phyloP scores from a whole-genome alignment of 305 asterid species.

The Fraxinus nigra region DNA sequence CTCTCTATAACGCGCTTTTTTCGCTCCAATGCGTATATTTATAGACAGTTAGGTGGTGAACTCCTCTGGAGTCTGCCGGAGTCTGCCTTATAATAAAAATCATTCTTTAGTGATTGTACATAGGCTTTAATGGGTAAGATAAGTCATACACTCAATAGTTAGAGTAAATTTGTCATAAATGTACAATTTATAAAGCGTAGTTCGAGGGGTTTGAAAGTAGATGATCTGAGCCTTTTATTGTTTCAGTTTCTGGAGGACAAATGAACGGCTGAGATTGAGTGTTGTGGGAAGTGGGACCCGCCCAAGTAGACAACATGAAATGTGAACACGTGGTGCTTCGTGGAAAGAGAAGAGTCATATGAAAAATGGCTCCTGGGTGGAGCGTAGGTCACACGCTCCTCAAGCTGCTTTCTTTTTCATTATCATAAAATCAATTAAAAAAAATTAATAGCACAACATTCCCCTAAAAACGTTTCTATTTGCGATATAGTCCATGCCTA shows the following conservation, averaged over 20 bases:
- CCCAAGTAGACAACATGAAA: background rate
- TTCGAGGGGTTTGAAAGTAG: constrained; percentile 5
- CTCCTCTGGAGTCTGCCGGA: constrained; percentile 27
- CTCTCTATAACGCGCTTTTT: constrained; percentile 38
- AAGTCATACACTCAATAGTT: background rate
- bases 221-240: constrained; percentile 27
- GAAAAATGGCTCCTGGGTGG: constrained; percentile 38
- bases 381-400: constrained; percentile 36
- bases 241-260: constrained; percentile 16
- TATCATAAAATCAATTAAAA: background rate
- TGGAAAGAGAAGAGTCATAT: constrained; percentile 44
- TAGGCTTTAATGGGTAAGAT: background rate
- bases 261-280: constrained; percentile 39
- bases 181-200: background rate
- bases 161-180: background rate
- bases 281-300: constrained; percentile 14
- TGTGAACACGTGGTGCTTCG: constrained; percentile 37
- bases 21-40: constrained; percentile 31
- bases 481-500: too few relatives aligned
- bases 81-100: constrained; percentile 4
- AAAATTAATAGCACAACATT: too few relatives aligned
- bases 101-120: background rate
- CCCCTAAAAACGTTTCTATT: too few relatives aligned
- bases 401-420: background rate
- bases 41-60: constrained; percentile 23